Evolutionary conservation across 148 eudicot species (phyloP).

Genomic region (Nepenthes gracilis): DNA sequence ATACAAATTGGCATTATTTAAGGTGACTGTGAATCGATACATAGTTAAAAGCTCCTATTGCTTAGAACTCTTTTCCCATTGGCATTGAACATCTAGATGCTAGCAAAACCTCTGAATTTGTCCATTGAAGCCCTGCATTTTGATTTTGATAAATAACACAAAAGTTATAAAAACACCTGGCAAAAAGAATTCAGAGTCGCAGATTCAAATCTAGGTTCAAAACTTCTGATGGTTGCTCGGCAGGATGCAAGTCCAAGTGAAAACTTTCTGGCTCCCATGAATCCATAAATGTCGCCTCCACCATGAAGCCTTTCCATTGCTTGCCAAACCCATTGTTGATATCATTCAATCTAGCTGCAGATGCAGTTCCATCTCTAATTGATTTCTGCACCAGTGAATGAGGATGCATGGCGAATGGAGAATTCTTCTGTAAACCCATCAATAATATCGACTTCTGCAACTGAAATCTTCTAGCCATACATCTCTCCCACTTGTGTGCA

Average conservation of each 20-base stretch:
- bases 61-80: too few species aligned
- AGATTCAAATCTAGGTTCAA: constrained; percentile 35
- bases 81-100: too few species aligned
- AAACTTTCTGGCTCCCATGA: constrained; percentile 61
- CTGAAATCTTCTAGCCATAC: constrained; percentile 47
- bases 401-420: constrained; percentile 40
- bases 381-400: constrained; percentile 57
- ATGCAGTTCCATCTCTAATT: constrained; percentile 15
- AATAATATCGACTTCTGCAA: constrained; percentile 35
- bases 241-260: constrained; percentile 25
- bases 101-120: too few species aligned
- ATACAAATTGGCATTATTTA: too few species aligned
- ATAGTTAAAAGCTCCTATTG: too few species aligned
- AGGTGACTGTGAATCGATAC: too few species aligned
- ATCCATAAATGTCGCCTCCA: constrained; percentile 14
- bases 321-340: constrained; percentile 9
- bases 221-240: constrained; percentile 20
- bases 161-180: background rate
- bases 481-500: constrained; percentile 78
- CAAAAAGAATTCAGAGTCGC: constrained; percentile 21
- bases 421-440: constrained; percentile 26
- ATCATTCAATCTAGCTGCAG: constrained; percentile 19
- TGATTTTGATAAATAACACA: background rate
- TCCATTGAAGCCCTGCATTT: too few species aligned
- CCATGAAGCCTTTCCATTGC: constrained; percentile 11